Evolutionary conservation across 2,329 filamentous ascomycete species (phyloP).

Genomic region (Onygenales sp.): DNA sequence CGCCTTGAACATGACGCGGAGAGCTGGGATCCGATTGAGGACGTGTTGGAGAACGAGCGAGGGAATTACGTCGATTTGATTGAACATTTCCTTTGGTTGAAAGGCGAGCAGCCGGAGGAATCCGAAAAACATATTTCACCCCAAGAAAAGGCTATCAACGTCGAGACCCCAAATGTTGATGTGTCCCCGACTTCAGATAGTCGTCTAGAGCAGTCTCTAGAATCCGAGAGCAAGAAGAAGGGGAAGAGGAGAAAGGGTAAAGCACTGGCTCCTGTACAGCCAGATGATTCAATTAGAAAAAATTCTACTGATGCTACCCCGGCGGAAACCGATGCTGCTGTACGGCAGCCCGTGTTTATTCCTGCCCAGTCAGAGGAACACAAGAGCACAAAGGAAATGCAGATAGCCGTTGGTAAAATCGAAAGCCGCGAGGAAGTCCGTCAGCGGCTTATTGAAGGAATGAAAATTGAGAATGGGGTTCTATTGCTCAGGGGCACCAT

Average conservation of each 20-base stretch:
- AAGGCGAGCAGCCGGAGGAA: constrained; percentile 1
- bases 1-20: constrained; percentile 29
- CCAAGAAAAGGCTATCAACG: background rate
- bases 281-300: background rate
- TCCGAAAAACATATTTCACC: background rate
- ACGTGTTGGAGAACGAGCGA: constrained; percentile 37
- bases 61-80: constrained; percentile 37
- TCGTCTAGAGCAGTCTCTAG: constrained; percentile 3
- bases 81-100: constrained; percentile 36
- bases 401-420: constrained; percentile 30
- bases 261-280: background rate
- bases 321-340: background rate
- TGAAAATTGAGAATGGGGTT: constrained; percentile 20
- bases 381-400: constrained; percentile 13
- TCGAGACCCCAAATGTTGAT: background rate
- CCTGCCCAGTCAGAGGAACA: background rate
- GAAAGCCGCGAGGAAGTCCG: constrained; percentile 34
- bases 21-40: constrained; percentile 35
- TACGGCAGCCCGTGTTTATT: background rate
- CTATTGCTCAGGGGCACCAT: constrained; percentile 13
- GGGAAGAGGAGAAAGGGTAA: constrained; percentile 15
- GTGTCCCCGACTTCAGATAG: background rate
- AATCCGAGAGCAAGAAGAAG: constrained; percentile 20
- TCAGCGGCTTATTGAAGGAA: constrained; percentile 31
- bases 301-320: background rate